Percentiles rank a stretch among this genome's conserved stretches.
phyloP scores from a whole-genome alignment of 441 rosid species.

The Brassica balearica region DNA sequence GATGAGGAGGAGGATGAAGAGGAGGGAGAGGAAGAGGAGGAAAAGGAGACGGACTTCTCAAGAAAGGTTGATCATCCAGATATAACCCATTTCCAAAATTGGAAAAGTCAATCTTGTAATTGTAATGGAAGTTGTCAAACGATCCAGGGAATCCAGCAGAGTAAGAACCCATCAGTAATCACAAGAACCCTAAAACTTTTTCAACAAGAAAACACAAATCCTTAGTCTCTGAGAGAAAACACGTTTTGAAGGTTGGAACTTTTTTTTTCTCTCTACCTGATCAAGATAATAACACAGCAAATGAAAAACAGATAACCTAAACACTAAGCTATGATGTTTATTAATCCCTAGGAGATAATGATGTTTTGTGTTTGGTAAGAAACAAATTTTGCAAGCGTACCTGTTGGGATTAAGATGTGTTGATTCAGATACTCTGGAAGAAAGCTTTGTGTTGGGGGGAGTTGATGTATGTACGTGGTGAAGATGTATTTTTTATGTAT shows the following conservation, averaged over 20 bases:
- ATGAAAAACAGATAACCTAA: conserved; percentile 22
- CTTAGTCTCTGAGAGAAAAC: not conserved
- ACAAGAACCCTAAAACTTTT: conserved; percentile 36
- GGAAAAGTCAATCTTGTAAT: conserved; percentile 37
- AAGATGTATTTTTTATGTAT: conserved; percentile 7
- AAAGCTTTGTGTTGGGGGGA: conserved; percentile 13
- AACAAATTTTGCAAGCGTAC: conserved; percentile 18
- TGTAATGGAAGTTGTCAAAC: conserved; percentile 35
- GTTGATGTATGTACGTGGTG: conserved; percentile 33
- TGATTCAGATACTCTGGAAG: conserved; percentile 28
- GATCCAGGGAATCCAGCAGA: conserved; percentile 44
- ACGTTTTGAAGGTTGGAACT: not conserved
- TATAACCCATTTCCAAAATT: conserved; percentile 41
- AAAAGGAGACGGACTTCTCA: conserved; percentile 40
- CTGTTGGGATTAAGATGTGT: conserved; percentile 28
- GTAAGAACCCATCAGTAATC: conserved; percentile 38
- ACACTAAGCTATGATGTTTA: not conserved
- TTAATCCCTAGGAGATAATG: conserved; percentile 1
- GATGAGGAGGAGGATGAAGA: conserved; percentile 21
- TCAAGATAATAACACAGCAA: conserved; percentile 9
- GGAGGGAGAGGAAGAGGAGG: conserved; percentile 31
- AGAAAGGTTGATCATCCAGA: conserved; percentile 46
- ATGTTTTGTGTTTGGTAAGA: conserved; percentile 5
- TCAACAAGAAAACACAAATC: conserved; percentile 34
- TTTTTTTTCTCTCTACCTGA: not conserved